Percentiles rank a stretch among this genome's conserved stretches.
phyloP scores from a whole-genome alignment of 1,284 basidiomycete species.

The Peniophora sp. region DNA sequence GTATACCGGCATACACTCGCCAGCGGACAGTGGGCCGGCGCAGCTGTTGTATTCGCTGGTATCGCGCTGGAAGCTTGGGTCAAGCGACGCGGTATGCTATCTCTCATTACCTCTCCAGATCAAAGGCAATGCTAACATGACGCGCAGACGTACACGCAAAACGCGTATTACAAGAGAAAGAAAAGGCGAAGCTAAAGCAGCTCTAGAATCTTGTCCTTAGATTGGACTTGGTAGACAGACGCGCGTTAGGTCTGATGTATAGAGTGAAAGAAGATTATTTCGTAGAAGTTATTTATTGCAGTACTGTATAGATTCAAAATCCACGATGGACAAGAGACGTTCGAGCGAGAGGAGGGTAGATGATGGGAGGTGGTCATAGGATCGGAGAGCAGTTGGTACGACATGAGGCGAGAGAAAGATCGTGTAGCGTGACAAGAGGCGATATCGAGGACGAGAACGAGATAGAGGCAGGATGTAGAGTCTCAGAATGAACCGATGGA shows the following conservation, averaged over 20 bases:
- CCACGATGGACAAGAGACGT: too few species aligned
- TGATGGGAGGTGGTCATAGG: too few species aligned
- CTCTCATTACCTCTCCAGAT: too few species aligned
- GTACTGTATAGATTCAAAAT: too few species aligned
- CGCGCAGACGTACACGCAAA: constrained; percentile 70
- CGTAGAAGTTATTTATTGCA: too few species aligned
- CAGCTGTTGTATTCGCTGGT: constrained; percentile 85
- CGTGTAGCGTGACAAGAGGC: too few species aligned
- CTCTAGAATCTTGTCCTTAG: constrained; percentile 32
- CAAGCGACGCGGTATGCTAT: constrained; percentile 65
- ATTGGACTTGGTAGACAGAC: background rate
- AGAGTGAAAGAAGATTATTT: background rate
- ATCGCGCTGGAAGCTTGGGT: constrained; percentile 91
- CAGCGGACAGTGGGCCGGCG: constrained; percentile 81
- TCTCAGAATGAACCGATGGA: constrained; percentile 1
- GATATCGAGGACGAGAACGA: background rate
- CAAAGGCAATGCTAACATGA: too few species aligned
- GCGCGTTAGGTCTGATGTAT: too few species aligned
- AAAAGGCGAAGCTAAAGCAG: constrained; percentile 73
- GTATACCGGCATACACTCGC: constrained; percentile 88
- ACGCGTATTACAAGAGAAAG: constrained; percentile 69
- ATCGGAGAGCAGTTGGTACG: too few species aligned
- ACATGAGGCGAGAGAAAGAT: background rate
- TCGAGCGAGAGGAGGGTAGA: too few species aligned
- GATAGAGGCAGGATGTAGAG: too few species aligned